phyloP scores from a whole-genome alignment of 257 asterid genomes.

The Plantago elongata region DNA sequence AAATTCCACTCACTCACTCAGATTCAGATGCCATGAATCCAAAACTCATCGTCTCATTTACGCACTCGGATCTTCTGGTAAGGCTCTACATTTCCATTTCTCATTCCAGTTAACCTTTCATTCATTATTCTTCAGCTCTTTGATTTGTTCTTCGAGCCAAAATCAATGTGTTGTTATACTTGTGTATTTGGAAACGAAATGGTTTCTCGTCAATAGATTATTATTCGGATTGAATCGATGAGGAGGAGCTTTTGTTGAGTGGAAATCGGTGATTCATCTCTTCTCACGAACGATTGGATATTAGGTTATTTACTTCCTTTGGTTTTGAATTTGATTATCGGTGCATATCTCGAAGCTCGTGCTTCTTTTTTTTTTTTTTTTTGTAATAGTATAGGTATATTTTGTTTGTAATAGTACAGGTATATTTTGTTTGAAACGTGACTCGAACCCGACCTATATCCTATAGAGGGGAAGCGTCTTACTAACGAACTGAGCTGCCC shows the following conservation, averaged over 20 bases:
- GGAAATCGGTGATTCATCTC: too few relatives aligned
- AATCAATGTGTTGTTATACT: background rate
- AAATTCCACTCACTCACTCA: conserved; percentile 8
- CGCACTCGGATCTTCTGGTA: background rate
- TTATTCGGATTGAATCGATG: background rate
- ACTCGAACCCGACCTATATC: too few relatives aligned
- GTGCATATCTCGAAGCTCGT: too few relatives aligned
- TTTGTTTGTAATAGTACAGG: too few relatives aligned
- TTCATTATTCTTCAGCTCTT: background rate
- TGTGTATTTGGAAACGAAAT: background rate
- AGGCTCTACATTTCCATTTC: background rate
- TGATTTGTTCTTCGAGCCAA: background rate
- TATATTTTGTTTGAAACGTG: too few relatives aligned
- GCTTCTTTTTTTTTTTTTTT: background rate
- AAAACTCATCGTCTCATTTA: background rate
- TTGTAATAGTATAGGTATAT: too few relatives aligned
- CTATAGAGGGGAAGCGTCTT: too few relatives aligned
- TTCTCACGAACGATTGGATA: too few relatives aligned
- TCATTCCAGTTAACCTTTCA: background rate
- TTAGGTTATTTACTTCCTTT: too few relatives aligned
- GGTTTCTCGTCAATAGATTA: background rate
- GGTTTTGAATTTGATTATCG: background rate
- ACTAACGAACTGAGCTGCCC: too few relatives aligned
- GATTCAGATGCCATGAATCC: conserved; percentile 5
- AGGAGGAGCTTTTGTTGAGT: too few relatives aligned